These are phyloP conservation scores for Lentithecium fluviatile DNA, from an alignment of 495 filamentous ascomycete genomes.

Conservation along the genomic window DNA sequence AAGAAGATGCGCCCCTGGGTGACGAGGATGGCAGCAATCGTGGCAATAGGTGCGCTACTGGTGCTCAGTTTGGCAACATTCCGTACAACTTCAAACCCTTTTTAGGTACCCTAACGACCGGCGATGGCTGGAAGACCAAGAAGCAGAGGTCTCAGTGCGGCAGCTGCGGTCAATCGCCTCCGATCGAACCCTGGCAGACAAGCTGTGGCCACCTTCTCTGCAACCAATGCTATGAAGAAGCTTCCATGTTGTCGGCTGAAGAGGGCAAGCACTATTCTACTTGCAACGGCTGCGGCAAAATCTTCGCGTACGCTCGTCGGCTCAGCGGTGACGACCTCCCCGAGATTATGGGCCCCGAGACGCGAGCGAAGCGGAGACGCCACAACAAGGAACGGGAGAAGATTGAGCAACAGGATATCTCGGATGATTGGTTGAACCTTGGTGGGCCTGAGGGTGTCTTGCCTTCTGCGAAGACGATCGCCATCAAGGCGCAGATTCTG, in stretches of 20 bases:
- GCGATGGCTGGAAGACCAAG: slow-evolving; percentile 39
- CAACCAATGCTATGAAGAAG: slow-evolving; percentile 44
- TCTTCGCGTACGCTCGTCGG: slow-evolving; percentile 7
- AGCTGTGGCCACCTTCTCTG: slow-evolving; percentile 54
- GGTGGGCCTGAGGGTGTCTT: slow-evolving; percentile 34
- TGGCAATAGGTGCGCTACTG: slow-evolving; percentile 1
- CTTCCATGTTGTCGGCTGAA: slow-evolving; percentile 34
- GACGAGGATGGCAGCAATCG: too few relatives aligned
- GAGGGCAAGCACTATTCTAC: slow-evolving; percentile 20
- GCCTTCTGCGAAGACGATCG: slow-evolving; percentile 43
- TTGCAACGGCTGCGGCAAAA: slow-evolving; percentile 18
- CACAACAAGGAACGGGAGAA: slow-evolving; percentile 10
- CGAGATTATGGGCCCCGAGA: neutral
- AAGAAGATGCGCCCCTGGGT: too few relatives aligned
- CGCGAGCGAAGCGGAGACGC: slow-evolving; percentile 3
- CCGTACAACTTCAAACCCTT: slow-evolving; percentile 40
- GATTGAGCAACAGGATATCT: slow-evolving; percentile 16
- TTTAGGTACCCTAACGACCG: slow-evolving; percentile 36
- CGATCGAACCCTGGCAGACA: slow-evolving; percentile 43
- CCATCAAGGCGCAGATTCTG: slow-evolving; percentile 42
- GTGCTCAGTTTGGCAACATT: slow-evolving; percentile 29
- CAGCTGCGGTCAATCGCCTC: slow-evolving; percentile 38
- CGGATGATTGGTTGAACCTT: slow-evolving; percentile 40
- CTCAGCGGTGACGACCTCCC: slow-evolving; percentile 8
- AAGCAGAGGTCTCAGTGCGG: slow-evolving; percentile 43